Conservation (phyloP, 2,329 filamentous ascomycete species). For the Aspergillus pseudoviridinutans region DNA sequence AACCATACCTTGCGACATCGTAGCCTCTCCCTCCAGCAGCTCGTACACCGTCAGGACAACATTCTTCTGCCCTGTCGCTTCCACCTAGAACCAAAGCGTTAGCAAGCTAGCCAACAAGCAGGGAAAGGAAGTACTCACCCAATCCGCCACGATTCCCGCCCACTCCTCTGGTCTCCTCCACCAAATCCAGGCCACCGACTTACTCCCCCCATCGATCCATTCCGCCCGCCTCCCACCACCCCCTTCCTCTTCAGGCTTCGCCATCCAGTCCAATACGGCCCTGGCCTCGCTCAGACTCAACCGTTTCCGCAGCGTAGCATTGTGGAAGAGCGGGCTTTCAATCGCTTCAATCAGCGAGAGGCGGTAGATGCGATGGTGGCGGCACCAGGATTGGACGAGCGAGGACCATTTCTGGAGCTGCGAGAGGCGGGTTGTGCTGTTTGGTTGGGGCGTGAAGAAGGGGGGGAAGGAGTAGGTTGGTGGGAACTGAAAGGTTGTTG, state of each 20-base stretch:
- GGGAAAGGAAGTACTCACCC: constrained; percentile 48
- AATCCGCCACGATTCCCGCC: constrained; percentile 72
- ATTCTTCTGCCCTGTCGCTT: constrained; percentile 83
- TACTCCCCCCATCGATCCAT: constrained; percentile 53
- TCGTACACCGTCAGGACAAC: constrained; percentile 91
- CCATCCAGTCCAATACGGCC: constrained; percentile 55
- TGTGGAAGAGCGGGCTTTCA: constrained; percentile 56
- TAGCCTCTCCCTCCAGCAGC: constrained; percentile 79
- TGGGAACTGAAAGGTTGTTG: constrained; percentile 37
- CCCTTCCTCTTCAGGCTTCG: constrained; percentile 39
- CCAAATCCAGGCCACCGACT: constrained; percentile 67
- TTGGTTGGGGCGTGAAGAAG: constrained; percentile 48
- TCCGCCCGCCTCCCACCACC: constrained; percentile 52
- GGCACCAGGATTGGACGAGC: constrained; percentile 79
- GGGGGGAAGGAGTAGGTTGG: constrained; percentile 50
- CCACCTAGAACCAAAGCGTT: constrained; percentile 45
- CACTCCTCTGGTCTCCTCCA: constrained; percentile 90
- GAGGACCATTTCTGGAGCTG: constrained; percentile 78
- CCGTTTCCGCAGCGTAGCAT: constrained; percentile 40
- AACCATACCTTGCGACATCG: constrained; percentile 59
- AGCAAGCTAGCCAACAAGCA: neutral
- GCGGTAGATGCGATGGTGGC: constrained; percentile 70
- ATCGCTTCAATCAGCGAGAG: constrained; percentile 63
- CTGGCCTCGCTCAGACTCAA: constrained; percentile 52
- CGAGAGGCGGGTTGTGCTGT: constrained; percentile 40